Percentiles rank a stretch among this genome's conserved stretches.
Evolutionary conservation across 192 early-diverging fungal species (phyloP).

Genomic region (Helicostylum pulchrum): DNA sequence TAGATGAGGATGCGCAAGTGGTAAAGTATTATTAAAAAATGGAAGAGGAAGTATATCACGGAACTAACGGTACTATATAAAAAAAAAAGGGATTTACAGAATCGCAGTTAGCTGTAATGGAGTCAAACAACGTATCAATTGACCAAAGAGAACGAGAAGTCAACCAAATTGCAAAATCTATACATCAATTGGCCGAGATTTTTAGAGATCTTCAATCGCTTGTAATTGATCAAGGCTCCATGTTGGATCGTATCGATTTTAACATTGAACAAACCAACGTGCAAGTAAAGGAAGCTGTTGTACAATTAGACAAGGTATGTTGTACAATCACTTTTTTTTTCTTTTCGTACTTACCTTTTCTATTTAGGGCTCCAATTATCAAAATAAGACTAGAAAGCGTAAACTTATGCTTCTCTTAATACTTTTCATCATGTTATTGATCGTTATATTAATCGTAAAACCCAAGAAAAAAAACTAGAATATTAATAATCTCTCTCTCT

Average conservation of each 20-base stretch:
- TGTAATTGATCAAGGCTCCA: conserved; percentile 96
- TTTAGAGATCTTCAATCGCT: conserved; percentile 93
- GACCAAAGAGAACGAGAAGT: conserved; percentile 89
- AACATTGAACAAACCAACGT: conserved; percentile 86
- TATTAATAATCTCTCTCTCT: no score
- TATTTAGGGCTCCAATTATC: conserved; percentile 70
- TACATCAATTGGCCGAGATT: conserved; percentile 83
- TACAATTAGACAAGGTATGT: conserved; percentile 73
- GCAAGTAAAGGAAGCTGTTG: conserved; percentile 79
- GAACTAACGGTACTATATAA: not conserved
- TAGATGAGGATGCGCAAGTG: conserved; percentile 41
- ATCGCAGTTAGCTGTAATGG: conserved; percentile 74
- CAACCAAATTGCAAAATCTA: conserved; percentile 89
- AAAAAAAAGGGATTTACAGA: conserved; percentile 74
- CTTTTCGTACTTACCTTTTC: not conserved
- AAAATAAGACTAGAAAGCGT: conserved; percentile 76
- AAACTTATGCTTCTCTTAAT: conserved; percentile 81
- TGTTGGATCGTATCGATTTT: conserved; percentile 96
- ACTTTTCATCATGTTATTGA: conserved; percentile 71
- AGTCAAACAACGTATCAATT: conserved; percentile 74
- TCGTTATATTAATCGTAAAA: conserved; percentile 78
- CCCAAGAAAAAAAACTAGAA: conserved; percentile 26
- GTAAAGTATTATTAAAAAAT: conserved; percentile 18
- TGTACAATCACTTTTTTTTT: not conserved
- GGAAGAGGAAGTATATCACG: not conserved